Evolutionary conservation across 345 rosid species (phyloP).

Genomic region (Anacardium occidentale): DNA sequence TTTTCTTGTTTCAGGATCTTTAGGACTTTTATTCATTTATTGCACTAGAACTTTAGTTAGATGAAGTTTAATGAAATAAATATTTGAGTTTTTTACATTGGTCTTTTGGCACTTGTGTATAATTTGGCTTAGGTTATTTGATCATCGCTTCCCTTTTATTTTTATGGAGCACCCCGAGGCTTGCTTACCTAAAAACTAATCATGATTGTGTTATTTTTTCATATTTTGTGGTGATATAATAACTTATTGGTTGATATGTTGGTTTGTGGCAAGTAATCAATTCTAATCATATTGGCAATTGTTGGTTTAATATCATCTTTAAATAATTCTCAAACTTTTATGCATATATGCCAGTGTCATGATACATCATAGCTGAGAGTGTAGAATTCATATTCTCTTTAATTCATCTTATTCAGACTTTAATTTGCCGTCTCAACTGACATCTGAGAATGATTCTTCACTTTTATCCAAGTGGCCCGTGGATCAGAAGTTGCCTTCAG

Average conservation of each 20-base stretch:
- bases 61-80: neutral
- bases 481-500: conserved; percentile 42
- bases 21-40: neutral
- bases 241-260: neutral
- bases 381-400: neutral
- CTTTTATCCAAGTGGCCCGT: conserved; percentile 29
- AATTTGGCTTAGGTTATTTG: neutral
- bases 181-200: neutral
- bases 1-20: neutral
- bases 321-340: neutral
- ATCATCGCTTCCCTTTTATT: neutral
- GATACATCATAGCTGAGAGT: neutral
- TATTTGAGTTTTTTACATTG: neutral
- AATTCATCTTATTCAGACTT: neutral
- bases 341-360: neutral
- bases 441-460: conserved; percentile 29
- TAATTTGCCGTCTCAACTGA: conserved; percentile 26
- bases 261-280: neutral
- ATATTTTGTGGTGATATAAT: neutral
- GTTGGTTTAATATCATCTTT: neutral
- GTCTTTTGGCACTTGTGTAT: neutral
- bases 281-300: neutral
- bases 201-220: neutral
- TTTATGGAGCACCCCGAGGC: neutral
- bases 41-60: neutral